Conservation (phyloP, 2,329 filamentous ascomycete genomes). For the Hypoxylon sp. region DNA sequence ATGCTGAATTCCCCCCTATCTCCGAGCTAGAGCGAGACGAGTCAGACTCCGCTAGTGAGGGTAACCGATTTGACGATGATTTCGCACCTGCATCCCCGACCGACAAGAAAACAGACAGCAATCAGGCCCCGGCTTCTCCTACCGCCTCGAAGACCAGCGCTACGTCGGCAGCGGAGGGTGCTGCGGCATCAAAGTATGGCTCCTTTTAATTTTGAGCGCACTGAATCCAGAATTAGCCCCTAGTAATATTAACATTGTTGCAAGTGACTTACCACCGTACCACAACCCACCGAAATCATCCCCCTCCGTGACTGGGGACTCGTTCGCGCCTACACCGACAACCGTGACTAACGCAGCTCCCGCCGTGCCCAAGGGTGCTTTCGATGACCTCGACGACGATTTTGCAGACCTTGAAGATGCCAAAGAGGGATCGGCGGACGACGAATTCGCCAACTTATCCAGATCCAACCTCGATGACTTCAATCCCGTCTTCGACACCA, state of each 20-base stretch:
- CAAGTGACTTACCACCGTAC: conserved; percentile 43
- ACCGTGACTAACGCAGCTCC: conserved; percentile 46
- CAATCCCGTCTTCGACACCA: conserved; percentile 82
- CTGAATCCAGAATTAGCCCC: not conserved
- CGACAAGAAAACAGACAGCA: conserved; percentile 45
- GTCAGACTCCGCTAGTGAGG: conserved; percentile 80
- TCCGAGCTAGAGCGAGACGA: conserved; percentile 83
- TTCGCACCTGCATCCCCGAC: conserved; percentile 73
- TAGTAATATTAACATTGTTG: conserved; percentile 37
- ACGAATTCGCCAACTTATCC: conserved; percentile 80
- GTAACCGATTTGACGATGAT: conserved; percentile 91
- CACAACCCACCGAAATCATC: conserved; percentile 48
- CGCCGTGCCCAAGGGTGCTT: conserved; percentile 60
- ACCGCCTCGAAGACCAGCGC: conserved; percentile 43
- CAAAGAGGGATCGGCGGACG: conserved; percentile 79
- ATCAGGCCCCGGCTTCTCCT: conserved; percentile 41
- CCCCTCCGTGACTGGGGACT: conserved; percentile 44
- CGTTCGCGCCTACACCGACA: conserved; percentile 48
- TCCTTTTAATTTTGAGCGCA: conserved; percentile 14
- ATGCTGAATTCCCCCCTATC: conserved; percentile 91
- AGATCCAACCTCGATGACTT: conserved; percentile 78
- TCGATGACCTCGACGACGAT: conserved; percentile 80
- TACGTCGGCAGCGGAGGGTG: conserved; percentile 38
- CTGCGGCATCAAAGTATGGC: conserved; percentile 43
- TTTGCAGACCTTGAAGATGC: conserved; percentile 86